These are phyloP conservation scores for Podospora fimiseda DNA, from an alignment of 495 filamentous ascomycete genomes.

Conservation along the genomic window DNA sequence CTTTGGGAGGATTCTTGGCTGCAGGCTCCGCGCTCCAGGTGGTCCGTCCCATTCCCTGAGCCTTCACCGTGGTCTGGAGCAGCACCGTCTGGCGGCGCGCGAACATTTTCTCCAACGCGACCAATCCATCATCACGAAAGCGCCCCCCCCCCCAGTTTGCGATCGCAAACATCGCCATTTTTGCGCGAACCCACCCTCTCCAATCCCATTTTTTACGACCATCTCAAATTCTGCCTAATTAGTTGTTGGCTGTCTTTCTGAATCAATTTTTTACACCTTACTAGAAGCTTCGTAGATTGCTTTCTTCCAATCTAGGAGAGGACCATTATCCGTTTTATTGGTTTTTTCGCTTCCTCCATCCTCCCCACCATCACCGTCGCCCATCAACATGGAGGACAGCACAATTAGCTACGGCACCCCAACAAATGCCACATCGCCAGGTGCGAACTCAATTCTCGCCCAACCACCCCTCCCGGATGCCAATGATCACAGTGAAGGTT, in stretches of 20 bases:
- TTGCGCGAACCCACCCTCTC: constrained; percentile 16
- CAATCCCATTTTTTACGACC: constrained; percentile 3
- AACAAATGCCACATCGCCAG: constrained; percentile 44
- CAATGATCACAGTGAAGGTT: constrained; percentile 31
- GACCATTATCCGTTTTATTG: not conserved
- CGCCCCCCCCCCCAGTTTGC: constrained; percentile 8
- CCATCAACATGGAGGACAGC: constrained; percentile 49
- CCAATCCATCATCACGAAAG: constrained; percentile 20
- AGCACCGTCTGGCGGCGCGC: constrained; percentile 18
- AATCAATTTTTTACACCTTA: not conserved
- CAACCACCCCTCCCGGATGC: constrained; percentile 43
- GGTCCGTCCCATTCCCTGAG: too few relatives aligned
- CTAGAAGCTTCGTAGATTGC: too few relatives aligned
- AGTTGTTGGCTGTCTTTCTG: not conserved
- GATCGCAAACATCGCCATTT: constrained; percentile 12
- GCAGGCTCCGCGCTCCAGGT: too few relatives aligned
- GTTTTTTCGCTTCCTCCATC: not conserved
- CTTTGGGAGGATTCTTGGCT: too few relatives aligned
- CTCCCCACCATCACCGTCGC: constrained; percentile 7
- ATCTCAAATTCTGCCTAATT: not conserved
- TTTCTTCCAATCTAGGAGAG: too few relatives aligned
- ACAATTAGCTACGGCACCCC: constrained; percentile 49
- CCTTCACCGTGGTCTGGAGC: not conserved
- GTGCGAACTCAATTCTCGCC: constrained; percentile 45
- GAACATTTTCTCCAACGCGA: constrained; percentile 34